These are phyloP conservation scores for Sergeia podlipaevii DNA, from an alignment of 208 protist genomes.

Conservation along the genomic window DNA sequence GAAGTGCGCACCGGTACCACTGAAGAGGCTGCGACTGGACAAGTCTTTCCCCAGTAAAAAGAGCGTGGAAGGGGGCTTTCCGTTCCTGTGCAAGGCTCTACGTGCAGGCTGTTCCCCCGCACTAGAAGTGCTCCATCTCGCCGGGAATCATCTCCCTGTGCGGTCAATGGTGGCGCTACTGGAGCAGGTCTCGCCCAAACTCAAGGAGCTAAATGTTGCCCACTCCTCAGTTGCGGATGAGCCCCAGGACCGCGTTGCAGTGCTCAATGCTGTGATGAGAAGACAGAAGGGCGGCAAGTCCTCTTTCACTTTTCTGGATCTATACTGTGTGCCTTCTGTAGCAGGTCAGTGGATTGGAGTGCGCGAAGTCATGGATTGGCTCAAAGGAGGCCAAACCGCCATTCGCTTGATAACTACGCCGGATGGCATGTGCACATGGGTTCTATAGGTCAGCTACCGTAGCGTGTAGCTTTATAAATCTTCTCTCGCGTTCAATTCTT, in stretches of 20 bases:
- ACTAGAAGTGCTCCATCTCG: slow-evolving; percentile 51
- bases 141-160: slow-evolving; percentile 43
- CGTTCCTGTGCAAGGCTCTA: slow-evolving; percentile 62
- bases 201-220: slow-evolving; percentile 38
- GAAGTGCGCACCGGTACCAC: slow-evolving; percentile 22
- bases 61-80: slow-evolving; percentile 24
- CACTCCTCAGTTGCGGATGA: slow-evolving; percentile 46
- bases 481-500: neutral
- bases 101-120: slow-evolving; percentile 36
- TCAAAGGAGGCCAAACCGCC: slow-evolving; percentile 21
- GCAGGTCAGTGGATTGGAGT: neutral
- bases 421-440: slow-evolving; percentile 1
- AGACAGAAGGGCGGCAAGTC: slow-evolving; percentile 28
- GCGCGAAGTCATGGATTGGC: slow-evolving; percentile 14
- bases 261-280: slow-evolving; percentile 40
- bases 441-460: neutral
- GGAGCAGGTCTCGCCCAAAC: slow-evolving; percentile 43
- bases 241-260: slow-evolving; percentile 21
- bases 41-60: slow-evolving; percentile 29
- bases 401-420: slow-evolving; percentile 19
- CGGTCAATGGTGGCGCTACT: slow-evolving; percentile 46
- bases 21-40: slow-evolving; percentile 42
- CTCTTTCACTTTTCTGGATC: slow-evolving; percentile 19
- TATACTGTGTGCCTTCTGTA: slow-evolving; percentile 12
- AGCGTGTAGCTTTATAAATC: no score